Evolutionary conservation across 176 grass and related monocot genomes (phyloP).

Genomic region (Avena eriantha): DNA sequence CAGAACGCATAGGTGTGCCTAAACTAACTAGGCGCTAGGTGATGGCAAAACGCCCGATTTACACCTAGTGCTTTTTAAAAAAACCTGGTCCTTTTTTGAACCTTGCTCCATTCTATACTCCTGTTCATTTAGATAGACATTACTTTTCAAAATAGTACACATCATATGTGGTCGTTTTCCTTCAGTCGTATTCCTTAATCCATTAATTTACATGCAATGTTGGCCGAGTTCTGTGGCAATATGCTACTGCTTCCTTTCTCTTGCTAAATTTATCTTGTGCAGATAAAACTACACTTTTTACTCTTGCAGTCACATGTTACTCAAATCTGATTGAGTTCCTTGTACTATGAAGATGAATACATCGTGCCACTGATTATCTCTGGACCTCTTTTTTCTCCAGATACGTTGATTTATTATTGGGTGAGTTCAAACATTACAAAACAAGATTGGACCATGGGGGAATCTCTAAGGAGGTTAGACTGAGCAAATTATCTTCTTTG

Average conservation of each 20-base stretch:
- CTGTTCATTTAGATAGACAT: conserved; percentile 26
- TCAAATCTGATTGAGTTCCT: background rate
- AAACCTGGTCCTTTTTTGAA: background rate
- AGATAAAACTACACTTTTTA: conserved; percentile 24
- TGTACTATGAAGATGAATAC: conserved; percentile 16
- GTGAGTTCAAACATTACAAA: conserved; percentile 99
- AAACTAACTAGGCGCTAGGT: background rate
- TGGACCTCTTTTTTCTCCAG: conserved; percentile 55
- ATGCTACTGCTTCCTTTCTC: conserved; percentile 22
- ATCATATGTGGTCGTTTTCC: background rate
- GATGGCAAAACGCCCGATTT: background rate
- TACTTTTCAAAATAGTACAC: conserved; percentile 27
- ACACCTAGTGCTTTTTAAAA: background rate
- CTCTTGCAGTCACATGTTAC: conserved; percentile 17
- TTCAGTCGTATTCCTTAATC: conserved; percentile 12
- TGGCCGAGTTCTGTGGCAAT: conserved; percentile 15
- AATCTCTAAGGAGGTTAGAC: conserved; percentile 85
- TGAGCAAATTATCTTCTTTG: conserved; percentile 24
- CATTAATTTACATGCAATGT: conserved; percentile 26
- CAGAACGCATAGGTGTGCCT: background rate
- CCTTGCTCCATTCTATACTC: background rate
- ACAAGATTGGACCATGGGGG: conserved; percentile 95
- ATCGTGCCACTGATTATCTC: conserved; percentile 23
- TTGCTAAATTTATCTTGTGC: conserved; percentile 4
- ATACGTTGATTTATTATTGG: conserved; percentile 95